These are phyloP conservation scores for Malus fusca DNA, from an alignment of 306 rosid species.

Conservation along the genomic window DNA sequence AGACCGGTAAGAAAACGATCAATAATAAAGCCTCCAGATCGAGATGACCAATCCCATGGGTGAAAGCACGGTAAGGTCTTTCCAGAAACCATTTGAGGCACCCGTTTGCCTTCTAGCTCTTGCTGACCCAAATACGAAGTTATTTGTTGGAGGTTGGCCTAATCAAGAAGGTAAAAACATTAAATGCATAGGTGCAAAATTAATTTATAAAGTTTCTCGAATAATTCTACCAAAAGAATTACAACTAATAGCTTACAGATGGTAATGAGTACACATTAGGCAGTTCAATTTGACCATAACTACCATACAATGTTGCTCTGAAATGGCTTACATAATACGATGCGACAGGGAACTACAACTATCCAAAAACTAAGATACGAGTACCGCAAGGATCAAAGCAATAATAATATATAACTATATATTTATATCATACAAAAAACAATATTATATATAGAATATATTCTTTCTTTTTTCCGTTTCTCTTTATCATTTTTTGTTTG, in stretches of 20 bases:
- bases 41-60: conserved; percentile 94
- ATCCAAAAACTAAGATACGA: neutral
- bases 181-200: neutral
- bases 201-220: neutral
- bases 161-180: conserved; percentile 22
- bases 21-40: conserved; percentile 88
- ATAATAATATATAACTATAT: neutral
- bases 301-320: neutral
- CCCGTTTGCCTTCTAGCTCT: conserved; percentile 90
- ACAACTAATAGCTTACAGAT: neutral
- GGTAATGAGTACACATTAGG: neutral
- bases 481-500: neutral
- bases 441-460: no score
- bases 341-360: neutral
- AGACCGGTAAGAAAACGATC: conserved; percentile 97
- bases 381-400: neutral
- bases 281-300: neutral
- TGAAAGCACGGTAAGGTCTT: conserved; percentile 88
- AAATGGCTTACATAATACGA: neutral
- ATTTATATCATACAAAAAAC: no score
- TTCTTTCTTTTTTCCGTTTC: neutral
- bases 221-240: neutral
- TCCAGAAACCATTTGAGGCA: conserved; percentile 97
- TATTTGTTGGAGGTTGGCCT: conserved; percentile 96
- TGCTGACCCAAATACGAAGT: conserved; percentile 95